A percentile compares a stretch with the other conserved stretches of the same genome.
Evolutionary conservation across 495 filamentous ascomycete genomes (phyloP).

Genomic region (Xylaria longipes): DNA sequence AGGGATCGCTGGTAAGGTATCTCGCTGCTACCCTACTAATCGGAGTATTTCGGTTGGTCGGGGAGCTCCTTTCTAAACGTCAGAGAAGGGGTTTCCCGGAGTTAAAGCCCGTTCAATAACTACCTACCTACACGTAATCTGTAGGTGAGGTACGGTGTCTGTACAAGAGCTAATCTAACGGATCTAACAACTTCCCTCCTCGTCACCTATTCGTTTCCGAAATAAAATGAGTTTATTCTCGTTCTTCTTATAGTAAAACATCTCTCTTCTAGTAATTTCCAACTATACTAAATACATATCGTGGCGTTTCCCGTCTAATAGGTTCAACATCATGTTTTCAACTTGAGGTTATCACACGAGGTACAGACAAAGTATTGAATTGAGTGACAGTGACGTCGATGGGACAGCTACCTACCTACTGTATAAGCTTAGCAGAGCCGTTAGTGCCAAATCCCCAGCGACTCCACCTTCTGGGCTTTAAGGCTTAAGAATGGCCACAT

Average conservation of each 20-base stretch:
- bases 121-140: neutral
- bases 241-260: neutral
- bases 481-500: conserved; percentile 18
- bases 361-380: conserved; percentile 4
- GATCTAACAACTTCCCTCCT: neutral
- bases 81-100: conserved; percentile 16
- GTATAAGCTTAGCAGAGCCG: neutral
- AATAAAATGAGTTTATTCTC: neutral
- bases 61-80: neutral
- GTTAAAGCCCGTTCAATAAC: neutral
- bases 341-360: neutral
- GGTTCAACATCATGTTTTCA: neutral
- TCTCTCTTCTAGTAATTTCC: neutral
- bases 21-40: conserved; percentile 15
- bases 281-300: neutral
- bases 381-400: conserved; percentile 23
- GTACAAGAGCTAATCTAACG: neutral
- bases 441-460: conserved; percentile 8
- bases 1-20: neutral
- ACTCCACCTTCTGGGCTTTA: conserved; percentile 10
- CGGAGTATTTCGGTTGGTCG: conserved; percentile 19
- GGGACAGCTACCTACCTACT: neutral
- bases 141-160: conserved; percentile 18
- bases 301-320: neutral
- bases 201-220: neutral